These are phyloP conservation scores for Ceratocystis ficicola DNA, from an alignment of 2,329 filamentous ascomycete genomes.

Conservation along the genomic window DNA sequence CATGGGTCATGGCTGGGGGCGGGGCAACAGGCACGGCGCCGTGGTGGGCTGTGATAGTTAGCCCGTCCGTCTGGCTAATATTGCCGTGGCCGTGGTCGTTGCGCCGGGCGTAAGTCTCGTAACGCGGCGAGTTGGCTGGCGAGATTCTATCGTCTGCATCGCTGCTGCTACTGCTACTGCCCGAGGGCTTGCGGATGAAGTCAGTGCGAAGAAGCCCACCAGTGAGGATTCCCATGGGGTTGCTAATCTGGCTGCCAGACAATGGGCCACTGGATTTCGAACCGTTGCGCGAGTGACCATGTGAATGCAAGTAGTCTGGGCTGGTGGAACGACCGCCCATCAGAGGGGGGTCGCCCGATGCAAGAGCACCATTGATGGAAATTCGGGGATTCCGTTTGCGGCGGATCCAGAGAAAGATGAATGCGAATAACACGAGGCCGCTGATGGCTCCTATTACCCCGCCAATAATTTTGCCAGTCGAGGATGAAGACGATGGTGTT, in stretches of 20 bases:
- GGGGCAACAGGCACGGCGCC: constrained; percentile 19
- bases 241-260: constrained; percentile 41
- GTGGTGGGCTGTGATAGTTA: constrained; percentile 16
- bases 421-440: constrained; percentile 32
- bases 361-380: constrained; percentile 17
- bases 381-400: constrained; percentile 26
- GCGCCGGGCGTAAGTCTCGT: constrained; percentile 11
- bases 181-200: constrained; percentile 38
- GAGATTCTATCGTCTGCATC: constrained; percentile 8
- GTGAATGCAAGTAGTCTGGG: constrained; percentile 4
- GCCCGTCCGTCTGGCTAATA: constrained; percentile 15
- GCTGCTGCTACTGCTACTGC: neutral
- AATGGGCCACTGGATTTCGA: constrained; percentile 29
- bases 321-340: constrained; percentile 14
- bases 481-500: constrained; percentile 18
- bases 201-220: constrained; percentile 38
- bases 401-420: constrained; percentile 33
- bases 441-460: constrained; percentile 37
- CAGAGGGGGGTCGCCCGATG: constrained; percentile 12
- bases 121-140: constrained; percentile 18
- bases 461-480: constrained; percentile 37
- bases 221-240: constrained; percentile 37
- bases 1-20: constrained; percentile 18
- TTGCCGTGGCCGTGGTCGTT: constrained; percentile 10
- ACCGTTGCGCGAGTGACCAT: constrained; percentile 16